Percentiles rank a stretch among this genome's conserved stretches.
Conservation (phyloP, 345 rosid genomes). For the Populus nigra region DNA sequence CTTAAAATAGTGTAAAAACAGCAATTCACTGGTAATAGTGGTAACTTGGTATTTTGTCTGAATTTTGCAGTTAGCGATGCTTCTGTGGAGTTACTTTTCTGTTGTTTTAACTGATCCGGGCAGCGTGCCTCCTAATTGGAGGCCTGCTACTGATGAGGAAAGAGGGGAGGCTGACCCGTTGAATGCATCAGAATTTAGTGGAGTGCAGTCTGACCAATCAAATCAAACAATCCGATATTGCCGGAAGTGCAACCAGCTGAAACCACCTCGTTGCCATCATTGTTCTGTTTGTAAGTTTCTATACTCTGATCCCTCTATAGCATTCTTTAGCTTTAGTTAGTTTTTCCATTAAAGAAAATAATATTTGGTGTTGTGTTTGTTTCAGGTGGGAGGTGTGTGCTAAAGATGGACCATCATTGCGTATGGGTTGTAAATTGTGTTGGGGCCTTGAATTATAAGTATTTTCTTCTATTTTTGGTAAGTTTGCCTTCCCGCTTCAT, state of each 20-base stretch:
- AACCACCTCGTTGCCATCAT: constrained; percentile 95
- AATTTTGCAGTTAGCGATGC: constrained; percentile 75
- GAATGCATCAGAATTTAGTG: constrained; percentile 53
- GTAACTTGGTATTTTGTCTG: constrained; percentile 11
- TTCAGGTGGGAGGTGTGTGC: constrained; percentile 86
- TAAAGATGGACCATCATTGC: constrained; percentile 99
- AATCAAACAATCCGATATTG: constrained; percentile 70
- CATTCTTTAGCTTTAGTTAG: not conserved
- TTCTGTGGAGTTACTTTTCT: constrained; percentile 93
- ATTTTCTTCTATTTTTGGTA: constrained; percentile 94
- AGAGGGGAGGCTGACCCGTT: constrained; percentile 78
- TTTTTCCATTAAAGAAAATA: constrained; percentile 8
- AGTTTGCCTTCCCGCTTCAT: constrained; percentile 25
- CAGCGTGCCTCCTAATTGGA: constrained; percentile 86
- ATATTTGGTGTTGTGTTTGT: constrained; percentile 22
- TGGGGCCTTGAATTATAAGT: constrained; percentile 90
- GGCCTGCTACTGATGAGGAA: constrained; percentile 71
- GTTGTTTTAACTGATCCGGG: constrained; percentile 97
- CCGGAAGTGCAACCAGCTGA: constrained; percentile 83
- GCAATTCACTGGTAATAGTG: not conserved
- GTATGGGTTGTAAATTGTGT: constrained; percentile 99
- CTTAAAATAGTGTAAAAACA: constrained; percentile 1
- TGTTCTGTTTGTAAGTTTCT: constrained; percentile 87
- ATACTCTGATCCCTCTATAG: not conserved
- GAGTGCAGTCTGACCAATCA: constrained; percentile 52